Conservation (phyloP, 108 stramenopile species). For the Chaetoceros muelleri region DNA sequence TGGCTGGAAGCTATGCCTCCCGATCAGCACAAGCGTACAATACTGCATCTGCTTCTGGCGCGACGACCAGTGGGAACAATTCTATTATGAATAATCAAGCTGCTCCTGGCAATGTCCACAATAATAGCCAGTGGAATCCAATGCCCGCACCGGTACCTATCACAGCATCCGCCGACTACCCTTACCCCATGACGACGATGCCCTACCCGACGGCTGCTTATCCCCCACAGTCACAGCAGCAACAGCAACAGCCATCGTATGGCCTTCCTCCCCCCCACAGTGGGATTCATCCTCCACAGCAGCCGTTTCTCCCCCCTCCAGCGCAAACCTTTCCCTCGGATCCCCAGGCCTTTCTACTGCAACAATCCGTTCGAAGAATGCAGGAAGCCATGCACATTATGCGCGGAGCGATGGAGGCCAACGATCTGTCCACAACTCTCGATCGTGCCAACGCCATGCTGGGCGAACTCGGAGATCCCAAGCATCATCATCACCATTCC, state of each 20-base stretch:
- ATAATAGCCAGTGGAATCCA: no score
- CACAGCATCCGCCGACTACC: no score
- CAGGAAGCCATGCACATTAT: slow-evolving; percentile 68
- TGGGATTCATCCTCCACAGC: background rate
- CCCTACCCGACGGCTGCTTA: no score
- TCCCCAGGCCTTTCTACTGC: slow-evolving; percentile 23
- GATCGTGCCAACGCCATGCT: slow-evolving; percentile 85
- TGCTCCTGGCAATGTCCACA: background rate
- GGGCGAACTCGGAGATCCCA: slow-evolving; percentile 83
- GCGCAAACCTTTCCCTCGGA: slow-evolving; percentile 3
- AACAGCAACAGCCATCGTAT: background rate
- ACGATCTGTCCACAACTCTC: slow-evolving; percentile 61
- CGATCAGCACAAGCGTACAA: no score
- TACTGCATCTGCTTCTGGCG: background rate
- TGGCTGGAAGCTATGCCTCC: background rate
- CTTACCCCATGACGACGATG: no score
- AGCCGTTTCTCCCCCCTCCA: no score
- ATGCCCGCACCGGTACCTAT: no score
- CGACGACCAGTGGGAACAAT: background rate
- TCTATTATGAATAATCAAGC: background rate
- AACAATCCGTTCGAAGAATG: slow-evolving; percentile 42
- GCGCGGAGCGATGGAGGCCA: slow-evolving; percentile 69
- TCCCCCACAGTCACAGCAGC: slow-evolving; percentile 4
- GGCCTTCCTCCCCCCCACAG: background rate
- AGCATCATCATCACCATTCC: slow-evolving; percentile 44